Base-by-base conservation (phyloP, 805 yeast genomes). In the Hanseniaspora thailandica region DNA sequence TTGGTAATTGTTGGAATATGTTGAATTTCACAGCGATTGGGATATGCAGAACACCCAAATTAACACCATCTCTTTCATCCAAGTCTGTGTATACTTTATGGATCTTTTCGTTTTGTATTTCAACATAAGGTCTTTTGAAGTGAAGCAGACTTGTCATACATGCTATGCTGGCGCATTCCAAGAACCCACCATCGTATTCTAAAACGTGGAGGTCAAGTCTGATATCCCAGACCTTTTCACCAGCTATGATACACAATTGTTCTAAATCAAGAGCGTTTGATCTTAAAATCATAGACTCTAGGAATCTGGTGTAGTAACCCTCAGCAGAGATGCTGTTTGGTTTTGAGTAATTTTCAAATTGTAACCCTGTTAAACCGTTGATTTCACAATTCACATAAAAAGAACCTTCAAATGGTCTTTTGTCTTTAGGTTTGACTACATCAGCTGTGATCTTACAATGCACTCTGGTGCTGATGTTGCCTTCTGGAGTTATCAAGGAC, bases 181-280 rank as follows among this genome's bases (percentile, higher is more conserved):
- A 81, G 46, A 93, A 76, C 19, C 94, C 94, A 40, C 98, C 98
- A 67, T 93, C 98, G 62, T 80, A 87, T 63, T 88, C 84, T 55
- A 93, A 68, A 61, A 86, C 85, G 62, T 88, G 95, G 17, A 93
- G 79, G 63, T 89, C 97, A 0, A 94, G 97, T 55, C 94, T 76
- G 12, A 93, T 73, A 54, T 81, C 75, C 98, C 98, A 93, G 63
- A 95, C 88, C 58, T 86, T 82, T 52, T 80, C 76, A 2, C 97
- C 97, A 0, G 96, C 95, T 22, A 85, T 77, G 44, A 93, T 86
- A 69, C 97, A 90, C 44, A 93, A 69, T 47, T 86, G 79, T 65
- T 93, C 98, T 40, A 90, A 74, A 67, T 93, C 98, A 44, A 93
- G 69, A 0, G 97, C 95, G 57, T 85, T 85, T 1, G 96, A 84